Base-by-base conservation (phyloP, 1,284 basidiomycete species). In the Neolentinus lepideus region DNA sequence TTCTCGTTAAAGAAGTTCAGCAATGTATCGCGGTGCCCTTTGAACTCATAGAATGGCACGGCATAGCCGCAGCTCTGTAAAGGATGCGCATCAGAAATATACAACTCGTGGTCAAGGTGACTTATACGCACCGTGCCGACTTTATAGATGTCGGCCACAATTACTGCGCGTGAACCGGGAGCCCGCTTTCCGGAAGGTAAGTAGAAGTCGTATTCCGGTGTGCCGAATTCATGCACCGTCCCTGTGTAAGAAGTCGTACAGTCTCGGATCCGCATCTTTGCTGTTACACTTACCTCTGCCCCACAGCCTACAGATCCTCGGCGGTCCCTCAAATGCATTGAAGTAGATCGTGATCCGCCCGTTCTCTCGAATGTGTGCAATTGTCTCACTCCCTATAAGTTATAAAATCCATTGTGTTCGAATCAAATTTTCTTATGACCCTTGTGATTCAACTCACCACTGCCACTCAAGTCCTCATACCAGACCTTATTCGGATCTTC, bases 381-480 rank as follows among this genome's bases (percentile, higher is more conserved):
- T 75, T 0, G 81, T 84, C 60, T 83, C 83, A 16, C 76, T 68
- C 22, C 80, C 81, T 83, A 47, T 9, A 3, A 11, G 12, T 12
- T 3, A 27, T n/a, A n/a, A 16, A 11, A 51, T 25, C 43, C 43
- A 46, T 4, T 25, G 16, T 46, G 12, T 31, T 12, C 4, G 14
- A 14, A 6, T 25, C 46, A 3, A 22, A 10, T 26, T 11, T n/a
- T 4, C 4, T 21, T 19, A 6, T 19, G 2, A 26, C 26, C 11
- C 21, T 22, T 11, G 16, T 26, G 33, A 55, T 52, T 10, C 22
- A 21, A 3, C 75, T 46, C 55, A 80, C 81, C 80, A 56, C 79
- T 79, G 10, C 81, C 81, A 38, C 75, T 78, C 47, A 81, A 67
- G 63, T 83, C 81, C 60, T 84, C 80, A 54, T 84, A 84, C 80